Conservation (phyloP, 2,329 filamentous ascomycete genomes). For the Aspergillus brunneoviolaceus region DNA sequence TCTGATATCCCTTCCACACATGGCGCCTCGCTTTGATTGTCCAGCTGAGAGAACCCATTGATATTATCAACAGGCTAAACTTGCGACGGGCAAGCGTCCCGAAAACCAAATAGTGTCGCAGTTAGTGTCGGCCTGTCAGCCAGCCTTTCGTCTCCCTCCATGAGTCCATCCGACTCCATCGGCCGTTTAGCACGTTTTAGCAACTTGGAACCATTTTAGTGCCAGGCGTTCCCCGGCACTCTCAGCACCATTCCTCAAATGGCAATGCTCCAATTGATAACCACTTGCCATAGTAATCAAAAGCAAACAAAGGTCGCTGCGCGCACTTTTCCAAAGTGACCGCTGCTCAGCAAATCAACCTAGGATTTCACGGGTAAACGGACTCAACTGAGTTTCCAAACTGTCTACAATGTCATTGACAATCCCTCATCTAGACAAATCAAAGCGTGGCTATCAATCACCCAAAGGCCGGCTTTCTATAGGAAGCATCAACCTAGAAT, state of each 20-base stretch:
- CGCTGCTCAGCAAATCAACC: background rate
- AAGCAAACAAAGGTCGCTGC: background rate
- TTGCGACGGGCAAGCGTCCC: background rate
- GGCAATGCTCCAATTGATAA: background rate
- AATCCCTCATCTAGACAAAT: no score
- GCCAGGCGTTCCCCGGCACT: slow-evolving; percentile 2
- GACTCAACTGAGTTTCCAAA: background rate
- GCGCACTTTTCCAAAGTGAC: background rate
- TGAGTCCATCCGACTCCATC: background rate
- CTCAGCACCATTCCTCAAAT: background rate
- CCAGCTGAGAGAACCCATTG: no score
- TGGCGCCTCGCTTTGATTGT: background rate
- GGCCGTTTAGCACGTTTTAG: background rate
- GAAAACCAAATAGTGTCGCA: background rate
- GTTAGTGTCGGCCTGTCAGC: slow-evolving; percentile 8
- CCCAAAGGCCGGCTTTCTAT: background rate
- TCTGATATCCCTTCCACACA: background rate
- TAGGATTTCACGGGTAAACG: background rate
- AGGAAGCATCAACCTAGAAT: background rate
- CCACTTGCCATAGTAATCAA: background rate
- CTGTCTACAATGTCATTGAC: background rate
- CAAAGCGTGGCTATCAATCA: background rate
- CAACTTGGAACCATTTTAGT: background rate
- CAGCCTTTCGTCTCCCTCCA: slow-evolving; percentile 1
- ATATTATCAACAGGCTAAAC: background rate